Percentiles rank a stretch among this genome's conserved stretches.
These are phyloP conservation scores for Geranium rotundifolium DNA, from an alignment of 345 rosid genomes.

Conservation along the genomic window DNA sequence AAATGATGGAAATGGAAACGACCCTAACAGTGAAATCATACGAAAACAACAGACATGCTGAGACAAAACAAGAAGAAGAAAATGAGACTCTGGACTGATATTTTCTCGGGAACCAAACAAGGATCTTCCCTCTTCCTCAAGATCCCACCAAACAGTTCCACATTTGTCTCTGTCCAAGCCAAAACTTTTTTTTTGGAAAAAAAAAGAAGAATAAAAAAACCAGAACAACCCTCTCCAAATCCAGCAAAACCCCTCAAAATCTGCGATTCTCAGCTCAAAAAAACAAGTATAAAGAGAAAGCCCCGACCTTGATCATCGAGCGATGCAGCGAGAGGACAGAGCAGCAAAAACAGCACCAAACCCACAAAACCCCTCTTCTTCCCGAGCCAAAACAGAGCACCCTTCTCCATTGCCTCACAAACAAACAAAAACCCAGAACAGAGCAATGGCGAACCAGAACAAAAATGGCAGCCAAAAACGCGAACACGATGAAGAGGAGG, in stretches of 20 bases:
- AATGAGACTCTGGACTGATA: background rate
- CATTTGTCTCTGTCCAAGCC: background rate
- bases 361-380: constrained; percentile 13
- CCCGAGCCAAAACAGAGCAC: background rate
- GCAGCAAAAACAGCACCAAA: constrained; percentile 15
- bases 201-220: too few species aligned
- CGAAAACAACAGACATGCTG: too few species aligned
- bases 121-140: background rate
- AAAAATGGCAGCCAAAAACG: background rate
- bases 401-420: constrained; percentile 1
- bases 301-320: constrained; percentile 44
- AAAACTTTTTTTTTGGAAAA: too few species aligned
- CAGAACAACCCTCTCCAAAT: background rate
- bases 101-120: background rate
- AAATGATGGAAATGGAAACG: background rate
- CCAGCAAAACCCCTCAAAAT: background rate
- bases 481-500: background rate
- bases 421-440: background rate
- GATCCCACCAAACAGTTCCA: background rate
- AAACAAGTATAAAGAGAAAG: background rate
- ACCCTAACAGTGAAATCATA: background rate
- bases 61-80: too few species aligned
- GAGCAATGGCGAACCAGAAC: background rate
- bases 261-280: background rate
- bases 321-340: constrained; percentile 31